Base-by-base conservation (phyloP, 495 filamentous ascomycete species). In the Aspergillus sclerotioniger region DNA sequence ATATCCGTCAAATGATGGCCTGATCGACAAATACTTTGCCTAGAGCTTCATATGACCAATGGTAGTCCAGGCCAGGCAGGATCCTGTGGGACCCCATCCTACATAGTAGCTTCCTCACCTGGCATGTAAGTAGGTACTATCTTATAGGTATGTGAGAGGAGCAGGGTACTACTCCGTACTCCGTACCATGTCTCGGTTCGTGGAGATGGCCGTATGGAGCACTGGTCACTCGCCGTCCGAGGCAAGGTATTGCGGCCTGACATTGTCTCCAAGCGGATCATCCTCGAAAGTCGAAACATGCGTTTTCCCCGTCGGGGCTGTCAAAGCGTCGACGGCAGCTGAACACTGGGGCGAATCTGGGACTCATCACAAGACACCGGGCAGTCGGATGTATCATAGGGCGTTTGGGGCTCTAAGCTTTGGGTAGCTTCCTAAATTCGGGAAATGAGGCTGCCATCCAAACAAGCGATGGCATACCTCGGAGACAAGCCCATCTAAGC, bases 1-100 rank as follows among this genome's bases (percentile, higher is more conserved):
- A 31, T 25, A 10, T 49, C 46, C 46, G 28, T 49, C 28, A 49
- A 41, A n/a, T 41, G 37, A 41, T 41, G 37, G 37, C 37, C 37
- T 41, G 37, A 41, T 41, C 37, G 37, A 41, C 37, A n/a, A n/a
- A 41, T 41, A 41, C 37, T 13, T 41, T 15, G 13, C 33, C 33
- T 37, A 37, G 33, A 3, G 33, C 8, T 41, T n/a, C 37, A 41
- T 12, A 13, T 41, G 37, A 41, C 37, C 37, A 41, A 41, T 41
- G 37, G n/a, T n/a, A 41, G 37, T 10, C 33, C 7, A 9, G 33
- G 13, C 33, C 33, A 3, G 33, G 2, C 9, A n/a, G 37, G 10
- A 41, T 41, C 37, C 5, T n/a, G 37, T n/a, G n/a, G 37, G 37
- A 41, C n/a, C n/a, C 12, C 37, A 41, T 41, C 10, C 37, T 12